A percentile compares a stretch with the other conserved stretches of the same genome.
Evolutionary conservation across 495 filamentous ascomycete genomes (phyloP).

Genomic region (Penicillium soppii): DNA sequence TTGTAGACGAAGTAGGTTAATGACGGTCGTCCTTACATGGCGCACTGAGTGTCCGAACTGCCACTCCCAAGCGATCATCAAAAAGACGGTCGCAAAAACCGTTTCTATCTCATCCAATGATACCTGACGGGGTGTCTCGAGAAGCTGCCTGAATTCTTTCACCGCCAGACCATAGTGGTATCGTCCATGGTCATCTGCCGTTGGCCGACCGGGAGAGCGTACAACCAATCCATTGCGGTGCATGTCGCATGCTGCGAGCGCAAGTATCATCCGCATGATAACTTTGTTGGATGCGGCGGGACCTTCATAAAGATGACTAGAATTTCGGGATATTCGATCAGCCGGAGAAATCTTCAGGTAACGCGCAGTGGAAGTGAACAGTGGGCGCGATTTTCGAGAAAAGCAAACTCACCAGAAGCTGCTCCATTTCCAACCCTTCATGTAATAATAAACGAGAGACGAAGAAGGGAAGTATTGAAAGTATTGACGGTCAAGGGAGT

Average conservation of each 20-base stretch:
- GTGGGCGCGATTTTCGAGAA: background rate
- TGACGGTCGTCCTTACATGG: constrained; percentile 13
- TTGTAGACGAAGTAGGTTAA: background rate
- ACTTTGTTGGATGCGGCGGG: constrained; percentile 39
- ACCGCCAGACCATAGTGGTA: constrained; percentile 44
- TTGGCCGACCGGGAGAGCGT: constrained; percentile 30
- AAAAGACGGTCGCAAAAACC: constrained; percentile 43
- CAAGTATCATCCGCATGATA: constrained; percentile 47
- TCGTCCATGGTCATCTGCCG: constrained; percentile 37
- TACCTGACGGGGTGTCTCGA: constrained; percentile 32
- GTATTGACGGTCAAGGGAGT: constrained; percentile 38
- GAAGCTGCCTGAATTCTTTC: constrained; percentile 42
- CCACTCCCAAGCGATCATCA: constrained; percentile 46
- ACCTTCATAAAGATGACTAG: constrained; percentile 34
- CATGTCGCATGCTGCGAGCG: constrained; percentile 42
- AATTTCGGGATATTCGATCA: background rate
- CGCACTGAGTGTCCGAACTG: constrained; percentile 42
- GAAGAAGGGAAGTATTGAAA: constrained; percentile 46
- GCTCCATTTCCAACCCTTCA: constrained; percentile 46
- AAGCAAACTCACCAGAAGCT: constrained; percentile 30
- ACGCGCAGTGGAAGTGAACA: background rate
- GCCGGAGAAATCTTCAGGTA: background rate
- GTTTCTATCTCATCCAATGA: constrained; percentile 34
- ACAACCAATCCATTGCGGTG: constrained; percentile 34
- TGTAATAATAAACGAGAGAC: constrained; percentile 42